These are phyloP conservation scores for Trypanosoma melophagium DNA, from an alignment of 208 protist species.

Conservation along the genomic window DNA sequence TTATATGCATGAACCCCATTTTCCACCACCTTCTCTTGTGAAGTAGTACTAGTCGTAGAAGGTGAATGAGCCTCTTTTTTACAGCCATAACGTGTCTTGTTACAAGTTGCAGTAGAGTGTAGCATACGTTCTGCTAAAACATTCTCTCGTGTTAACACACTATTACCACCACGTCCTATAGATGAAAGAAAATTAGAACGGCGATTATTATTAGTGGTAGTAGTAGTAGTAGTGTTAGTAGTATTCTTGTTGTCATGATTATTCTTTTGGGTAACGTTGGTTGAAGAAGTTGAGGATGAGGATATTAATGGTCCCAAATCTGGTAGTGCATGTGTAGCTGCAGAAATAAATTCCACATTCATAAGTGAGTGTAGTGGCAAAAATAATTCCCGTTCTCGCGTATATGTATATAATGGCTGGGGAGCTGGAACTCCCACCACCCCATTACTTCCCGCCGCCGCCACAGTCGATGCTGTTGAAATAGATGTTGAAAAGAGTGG, in stretches of 20 bases:
- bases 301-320: not conserved
- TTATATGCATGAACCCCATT: not conserved
- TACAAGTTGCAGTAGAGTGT: not conserved
- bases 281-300: not conserved
- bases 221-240: too few relatives aligned
- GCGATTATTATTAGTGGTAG: too few relatives aligned
- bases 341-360: slow-evolving; percentile 84
- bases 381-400: slow-evolving; percentile 39
- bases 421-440: not conserved
- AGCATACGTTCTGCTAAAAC: slow-evolving; percentile 17
- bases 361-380: slow-evolving; percentile 64
- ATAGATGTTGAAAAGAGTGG: too few relatives aligned
- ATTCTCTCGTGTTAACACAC: slow-evolving; percentile 6
- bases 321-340: slow-evolving; percentile 45
- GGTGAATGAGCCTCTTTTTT: slow-evolving; percentile 1
- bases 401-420: slow-evolving; percentile 11
- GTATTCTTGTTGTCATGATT: not conserved
- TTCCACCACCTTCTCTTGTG: not conserved
- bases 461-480: too few relatives aligned
- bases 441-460: not conserved
- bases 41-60: not conserved
- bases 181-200: too few relatives aligned
- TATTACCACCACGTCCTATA: not conserved
- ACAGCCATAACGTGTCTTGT: not conserved
- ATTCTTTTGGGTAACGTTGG: not conserved